Base-by-base conservation (phyloP, 2,329 filamentous ascomycete species). In the Stachybotrys chlorohalonatus region DNA sequence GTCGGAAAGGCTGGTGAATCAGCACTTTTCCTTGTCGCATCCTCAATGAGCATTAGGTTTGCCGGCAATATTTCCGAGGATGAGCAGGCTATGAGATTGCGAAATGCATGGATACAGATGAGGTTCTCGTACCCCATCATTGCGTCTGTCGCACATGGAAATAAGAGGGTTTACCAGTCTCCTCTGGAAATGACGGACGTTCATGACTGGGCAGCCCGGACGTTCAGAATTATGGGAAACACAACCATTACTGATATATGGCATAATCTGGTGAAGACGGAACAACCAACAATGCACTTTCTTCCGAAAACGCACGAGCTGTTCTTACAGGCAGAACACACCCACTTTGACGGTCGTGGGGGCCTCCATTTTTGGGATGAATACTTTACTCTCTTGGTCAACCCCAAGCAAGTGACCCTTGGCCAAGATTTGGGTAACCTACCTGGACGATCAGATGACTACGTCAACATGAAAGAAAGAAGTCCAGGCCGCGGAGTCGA, bases 61-160 rank as follows among this genome's bases (percentile, higher is more conserved):
- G 30, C 11, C 11, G 31, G 46, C n/a, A 24, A 52, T 42, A 51
- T 11, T 5, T n/a, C 50, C 11, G 32, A 45, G 8, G 36, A 51
- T 2, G 30, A 55, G 6, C 16, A 50, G n/a, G 17, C 45, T 32
- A 49, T 16, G 32, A 32, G 48, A 49, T 46, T 55, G 16, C 54
- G 54, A 32, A 52, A 52, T 32, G 54, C 54, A 6, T 55, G 54
- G 54, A 55, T 52, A 11, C 51, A 50, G 36, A 55, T 53, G 50
- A 55, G 54, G 50, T 47, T 49, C 36, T 47, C 45, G 42, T 55
- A 53, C 47, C 54, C 54, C 16, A 53, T 53, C 50, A 53, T 55
- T 30, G 54, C 46, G 6, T 31, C 54, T 30, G 47, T 55, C 42
- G 49, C 54, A 16, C 54, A 55, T 13, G 15, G 46, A n/a, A 36